Evolutionary conservation across 306 rosid genomes (phyloP).

Genomic region (Alnus glutinosa): DNA sequence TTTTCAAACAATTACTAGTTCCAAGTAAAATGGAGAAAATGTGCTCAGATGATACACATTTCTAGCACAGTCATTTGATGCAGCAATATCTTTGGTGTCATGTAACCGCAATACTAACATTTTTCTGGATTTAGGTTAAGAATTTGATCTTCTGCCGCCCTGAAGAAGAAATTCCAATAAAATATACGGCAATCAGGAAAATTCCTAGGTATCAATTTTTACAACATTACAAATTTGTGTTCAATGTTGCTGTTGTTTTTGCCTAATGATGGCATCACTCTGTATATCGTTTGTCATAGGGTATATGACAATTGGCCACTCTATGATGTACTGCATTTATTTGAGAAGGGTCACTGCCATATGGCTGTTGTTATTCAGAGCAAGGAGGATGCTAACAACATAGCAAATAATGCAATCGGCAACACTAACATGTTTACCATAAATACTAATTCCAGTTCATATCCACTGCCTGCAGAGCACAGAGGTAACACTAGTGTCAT

Average conservation of each 20-base stretch:
- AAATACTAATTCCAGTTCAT: neutral
- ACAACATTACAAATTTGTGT: neutral
- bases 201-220: conserved; percentile 58
- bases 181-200: conserved; percentile 58
- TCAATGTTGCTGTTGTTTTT: neutral
- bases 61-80: conserved; percentile 9
- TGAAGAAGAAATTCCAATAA: conserved; percentile 74
- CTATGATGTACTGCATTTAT: conserved; percentile 67
- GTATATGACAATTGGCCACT: conserved; percentile 66
- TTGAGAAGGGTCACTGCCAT: conserved; percentile 64
- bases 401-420: conserved; percentile 25
- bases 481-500: conserved; percentile 9
- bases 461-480: neutral
- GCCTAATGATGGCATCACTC: neutral
- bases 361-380: conserved; percentile 65
- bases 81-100: conserved; percentile 18
- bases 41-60: neutral
- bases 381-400: conserved; percentile 24
- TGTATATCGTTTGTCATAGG: conserved; percentile 27
- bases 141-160: conserved; percentile 63
- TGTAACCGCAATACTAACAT: conserved; percentile 28
- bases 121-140: conserved; percentile 49
- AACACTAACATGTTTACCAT: neutral
- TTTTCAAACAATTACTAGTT: neutral
- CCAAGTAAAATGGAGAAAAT: neutral